Conservation (phyloP, 139 green algal species). For the Tetratostichococcus sp. region DNA sequence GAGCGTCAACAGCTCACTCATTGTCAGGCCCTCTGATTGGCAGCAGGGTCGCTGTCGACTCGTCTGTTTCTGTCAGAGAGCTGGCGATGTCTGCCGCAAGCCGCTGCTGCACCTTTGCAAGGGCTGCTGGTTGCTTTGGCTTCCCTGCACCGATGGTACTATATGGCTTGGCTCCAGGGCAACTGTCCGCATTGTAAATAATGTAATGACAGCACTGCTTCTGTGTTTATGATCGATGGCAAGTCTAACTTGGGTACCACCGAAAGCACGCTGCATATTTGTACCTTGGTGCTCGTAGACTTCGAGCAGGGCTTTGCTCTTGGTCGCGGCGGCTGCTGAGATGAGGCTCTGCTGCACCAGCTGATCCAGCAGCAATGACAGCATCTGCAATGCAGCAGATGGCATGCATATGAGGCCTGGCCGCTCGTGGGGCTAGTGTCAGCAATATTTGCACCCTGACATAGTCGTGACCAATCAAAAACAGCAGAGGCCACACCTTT, state of each 20-base stretch:
- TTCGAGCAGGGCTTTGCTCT: neutral
- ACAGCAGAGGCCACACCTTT: too few species aligned
- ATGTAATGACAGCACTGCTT: too few species aligned
- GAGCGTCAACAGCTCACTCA: neutral
- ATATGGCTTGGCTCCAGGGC: too few species aligned
- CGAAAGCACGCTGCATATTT: too few species aligned
- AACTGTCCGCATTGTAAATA: too few species aligned
- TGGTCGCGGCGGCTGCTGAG: neutral
- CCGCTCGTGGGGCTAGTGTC: too few species aligned
- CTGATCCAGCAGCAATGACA: neutral
- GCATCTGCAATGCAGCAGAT: neutral
- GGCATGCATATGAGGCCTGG: too few species aligned
- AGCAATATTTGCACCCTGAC: too few species aligned
- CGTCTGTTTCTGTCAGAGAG: neutral
- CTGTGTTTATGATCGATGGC: too few species aligned
- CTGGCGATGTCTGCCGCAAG: neutral
- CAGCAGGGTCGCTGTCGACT: neutral
- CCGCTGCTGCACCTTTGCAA: neutral
- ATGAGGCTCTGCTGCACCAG: neutral
- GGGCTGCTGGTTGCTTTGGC: neutral
- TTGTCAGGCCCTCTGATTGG: neutral
- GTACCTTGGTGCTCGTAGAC: neutral
- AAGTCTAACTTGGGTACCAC: too few species aligned
- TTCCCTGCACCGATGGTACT: neutral
- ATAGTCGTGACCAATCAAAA: too few species aligned